Evolutionary conservation across 1,139 yeast species (phyloP).

Genomic region (Meyerozyma elateridarum): DNA sequence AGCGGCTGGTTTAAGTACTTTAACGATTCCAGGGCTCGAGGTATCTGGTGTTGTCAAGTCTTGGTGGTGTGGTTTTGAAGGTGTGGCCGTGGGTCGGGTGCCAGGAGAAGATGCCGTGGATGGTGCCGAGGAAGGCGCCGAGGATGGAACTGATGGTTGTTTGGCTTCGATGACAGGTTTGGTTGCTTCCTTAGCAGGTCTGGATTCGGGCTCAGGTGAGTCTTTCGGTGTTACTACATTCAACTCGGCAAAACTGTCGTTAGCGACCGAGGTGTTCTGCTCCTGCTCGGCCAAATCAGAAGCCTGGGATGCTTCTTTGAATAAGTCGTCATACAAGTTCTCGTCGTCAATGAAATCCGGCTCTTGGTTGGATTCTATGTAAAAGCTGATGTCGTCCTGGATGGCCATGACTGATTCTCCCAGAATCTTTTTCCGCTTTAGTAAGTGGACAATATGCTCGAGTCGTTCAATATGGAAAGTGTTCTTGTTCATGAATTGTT

Average conservation of each 20-base stretch:
- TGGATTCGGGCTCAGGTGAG: not conserved
- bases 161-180: not conserved
- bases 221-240: slow-evolving; percentile 1
- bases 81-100: not conserved
- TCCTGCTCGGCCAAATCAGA: not conserved
- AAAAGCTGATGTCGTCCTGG: slow-evolving; percentile 38
- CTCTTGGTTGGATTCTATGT: slow-evolving; percentile 37
- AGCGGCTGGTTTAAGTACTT: slow-evolving; percentile 62
- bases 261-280: not conserved
- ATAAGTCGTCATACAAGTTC: slow-evolving; percentile 39
- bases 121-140: not conserved
- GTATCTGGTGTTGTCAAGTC: not conserved
- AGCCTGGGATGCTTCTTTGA: slow-evolving; percentile 18
- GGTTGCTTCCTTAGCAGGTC: not conserved
- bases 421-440: slow-evolving; percentile 18
- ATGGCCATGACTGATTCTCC: slow-evolving; percentile 26
- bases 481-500: slow-evolving; percentile 28
- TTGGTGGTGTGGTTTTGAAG: not conserved
- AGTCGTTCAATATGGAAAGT: slow-evolving; percentile 39
- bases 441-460: slow-evolving; percentile 26
- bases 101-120: slow-evolving; percentile 1
- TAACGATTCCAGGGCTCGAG: slow-evolving; percentile 16
- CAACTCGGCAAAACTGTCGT: slow-evolving; percentile 3
- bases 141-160: not conserved
- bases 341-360: slow-evolving; percentile 37